These are phyloP conservation scores for Microbotryum silenes-acaulis DNA, from an alignment of 1,284 basidiomycete species.

Conservation along the genomic window DNA sequence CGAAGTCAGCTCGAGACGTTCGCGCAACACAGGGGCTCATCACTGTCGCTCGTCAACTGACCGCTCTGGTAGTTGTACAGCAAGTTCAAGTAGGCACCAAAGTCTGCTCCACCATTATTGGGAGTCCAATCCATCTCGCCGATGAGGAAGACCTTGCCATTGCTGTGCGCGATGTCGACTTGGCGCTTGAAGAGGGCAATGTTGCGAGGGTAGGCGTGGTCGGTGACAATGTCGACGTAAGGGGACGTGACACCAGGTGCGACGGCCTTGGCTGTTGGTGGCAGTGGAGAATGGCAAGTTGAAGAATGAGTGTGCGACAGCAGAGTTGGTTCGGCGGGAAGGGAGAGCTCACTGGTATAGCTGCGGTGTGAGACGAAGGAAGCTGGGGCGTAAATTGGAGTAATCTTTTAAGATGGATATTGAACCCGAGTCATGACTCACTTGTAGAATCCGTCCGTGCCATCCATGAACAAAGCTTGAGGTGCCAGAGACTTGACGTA, in stretches of 20 bases:
- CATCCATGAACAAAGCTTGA: constrained; percentile 13
- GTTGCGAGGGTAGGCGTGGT: constrained; percentile 3
- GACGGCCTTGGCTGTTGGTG: background rate
- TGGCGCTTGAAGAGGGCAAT: background rate
- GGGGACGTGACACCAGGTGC: background rate
- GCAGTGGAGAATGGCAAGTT: too few relatives aligned
- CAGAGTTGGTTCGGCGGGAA: too few relatives aligned
- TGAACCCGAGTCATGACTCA: too few relatives aligned
- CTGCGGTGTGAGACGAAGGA: too few relatives aligned
- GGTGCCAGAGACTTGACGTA: constrained; percentile 16
- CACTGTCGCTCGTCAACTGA: constrained; percentile 2
- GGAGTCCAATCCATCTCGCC: background rate
- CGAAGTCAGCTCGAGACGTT: too few relatives aligned
- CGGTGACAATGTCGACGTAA: background rate
- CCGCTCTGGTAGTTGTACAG: constrained; percentile 11
- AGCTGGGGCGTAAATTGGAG: too few relatives aligned
- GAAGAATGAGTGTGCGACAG: too few relatives aligned
- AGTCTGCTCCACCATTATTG: background rate
- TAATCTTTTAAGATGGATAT: too few relatives aligned
- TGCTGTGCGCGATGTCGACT: background rate
- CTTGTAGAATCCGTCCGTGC: constrained; percentile 11
- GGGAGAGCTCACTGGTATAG: too few relatives aligned
- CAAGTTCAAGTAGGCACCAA: constrained; percentile 2
- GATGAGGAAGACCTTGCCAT: background rate
- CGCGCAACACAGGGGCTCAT: too few relatives aligned